Evolutionary conservation across 2,329 filamentous ascomycete species (phyloP), one percentile per base, ranked within the genome.

Genomic region (Cladosporium sp.): DNA sequence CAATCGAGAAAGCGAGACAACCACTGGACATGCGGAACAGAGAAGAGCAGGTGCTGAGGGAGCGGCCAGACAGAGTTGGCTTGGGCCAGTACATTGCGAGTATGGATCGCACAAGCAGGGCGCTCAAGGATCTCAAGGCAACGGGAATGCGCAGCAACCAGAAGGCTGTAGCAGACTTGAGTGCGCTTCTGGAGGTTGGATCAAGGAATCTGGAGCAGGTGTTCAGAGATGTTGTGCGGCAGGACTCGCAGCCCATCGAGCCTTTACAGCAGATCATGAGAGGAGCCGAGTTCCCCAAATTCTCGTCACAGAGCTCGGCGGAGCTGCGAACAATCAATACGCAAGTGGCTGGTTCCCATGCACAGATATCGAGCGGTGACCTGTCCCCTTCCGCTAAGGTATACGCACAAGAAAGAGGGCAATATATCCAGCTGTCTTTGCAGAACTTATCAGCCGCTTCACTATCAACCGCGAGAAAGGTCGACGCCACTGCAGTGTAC

Each of bases 131-230:
- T 68, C 89, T 99, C 80, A 91, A 91, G 76, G 85, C 91, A 3
- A 94, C 94, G n/a, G 97, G 97, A 71, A 81, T 99, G 61, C 89
- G 92, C 65, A 91, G 93, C 11, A 98, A 97, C 67, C 93, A 98
- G 76, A 89, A 93, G 77, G 93, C 93, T 2, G 91, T 95, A 65
- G 82, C 87, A 53, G 93, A 97, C 67, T 86, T 97, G 64, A 89
- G 87, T 63, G 86, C 88, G 11, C 83, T 99, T 40, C 83, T 97
- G 67, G 91, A 89, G 72, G 86, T 88, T 5, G 95, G 93, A 28
- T 93, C 91, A 69, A 86, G 87, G 14, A 92, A 96, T 76, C 83
- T 99, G 35, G 93, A 98, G 78, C 88, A 88, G 65, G 86, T 94
- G 64, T 96, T 97, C 75, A 87, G 93, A 68, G 88, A 90, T 66